Conservation (phyloP, 331 rosid species). For the Quercus phellos region DNA sequence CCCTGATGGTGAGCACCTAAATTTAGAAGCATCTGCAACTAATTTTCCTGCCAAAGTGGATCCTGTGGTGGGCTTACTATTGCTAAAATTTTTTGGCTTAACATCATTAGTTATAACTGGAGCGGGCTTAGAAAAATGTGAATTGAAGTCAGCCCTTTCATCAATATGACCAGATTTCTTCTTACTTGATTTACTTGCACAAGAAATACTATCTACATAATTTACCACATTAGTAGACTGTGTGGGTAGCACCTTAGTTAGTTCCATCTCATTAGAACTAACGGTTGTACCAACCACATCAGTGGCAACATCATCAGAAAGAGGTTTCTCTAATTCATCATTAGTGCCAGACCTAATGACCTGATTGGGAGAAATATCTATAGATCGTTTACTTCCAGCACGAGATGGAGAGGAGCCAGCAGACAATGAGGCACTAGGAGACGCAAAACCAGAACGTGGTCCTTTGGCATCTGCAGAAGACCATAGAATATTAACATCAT, state of each 20-base stretch:
- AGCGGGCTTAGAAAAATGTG: conserved; percentile 32
- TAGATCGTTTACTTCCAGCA: conserved; percentile 31
- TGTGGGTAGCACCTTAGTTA: conserved; percentile 6
- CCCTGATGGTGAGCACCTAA: conserved; percentile 27
- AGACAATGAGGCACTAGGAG: conserved; percentile 20
- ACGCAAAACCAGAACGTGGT: conserved; percentile 19
- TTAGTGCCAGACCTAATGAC: not conserved
- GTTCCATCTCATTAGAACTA: conserved; percentile 15
- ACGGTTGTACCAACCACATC: conserved; percentile 15
- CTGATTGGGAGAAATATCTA: conserved; percentile 18
- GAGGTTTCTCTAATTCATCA: conserved; percentile 30
- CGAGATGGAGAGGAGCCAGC: conserved; percentile 26
- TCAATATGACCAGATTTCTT: conserved; percentile 25
- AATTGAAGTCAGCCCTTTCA: conserved; percentile 31
- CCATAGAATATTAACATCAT: conserved; percentile 25
- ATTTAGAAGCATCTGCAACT: conserved; percentile 34
- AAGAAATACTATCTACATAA: conserved; percentile 26
- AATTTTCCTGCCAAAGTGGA: conserved; percentile 35
- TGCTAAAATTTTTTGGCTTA: conserved; percentile 23
- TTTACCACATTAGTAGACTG: conserved; percentile 25
- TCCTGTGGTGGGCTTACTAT: conserved; percentile 43
- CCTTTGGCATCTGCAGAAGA: conserved; percentile 37
- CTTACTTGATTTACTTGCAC: conserved; percentile 39
- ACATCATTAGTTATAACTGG: conserved; percentile 30
- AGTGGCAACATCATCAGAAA: conserved; percentile 2